Base-by-base conservation (phyloP, 805 yeast species). In the Kazachstania africana region DNA sequence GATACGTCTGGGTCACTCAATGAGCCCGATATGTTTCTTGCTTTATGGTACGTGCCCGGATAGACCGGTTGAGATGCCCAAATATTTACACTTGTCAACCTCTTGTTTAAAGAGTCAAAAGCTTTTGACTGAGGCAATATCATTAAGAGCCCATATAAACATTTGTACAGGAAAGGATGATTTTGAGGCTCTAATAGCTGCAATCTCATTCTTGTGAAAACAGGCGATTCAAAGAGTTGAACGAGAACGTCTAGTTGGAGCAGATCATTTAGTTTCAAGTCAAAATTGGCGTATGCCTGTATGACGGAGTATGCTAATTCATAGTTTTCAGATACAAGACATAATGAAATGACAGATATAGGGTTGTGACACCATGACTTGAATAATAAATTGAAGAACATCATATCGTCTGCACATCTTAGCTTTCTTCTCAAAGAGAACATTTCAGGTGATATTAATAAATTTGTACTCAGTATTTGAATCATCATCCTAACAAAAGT, bases 51-150 rank as follows among this genome's bases (percentile, higher is more conserved):
- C n/a, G n/a, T n/a, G n/a, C n/a, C n/a, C n/a, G n/a, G n/a, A 18
- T 36, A 36, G 26, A 34, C 23, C 6, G 34, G 12, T 30, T 44
- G 55, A 16, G 50, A 39, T 4, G 44, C 45, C 44, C 50, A 45
- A 24, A 46, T 44, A 24, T 44, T 61, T 16, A 60, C 60, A 40
- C 64, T 59, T 32, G 48, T 70, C 31, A 91, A 63, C 37, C 98
- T 65, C 45, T 78, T 81, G 41, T 78, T 78, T 40, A 91, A 63
- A 0, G 81, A 73, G n/a, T 70, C 74, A 51, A 83, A 91, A 0
- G 97, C 94, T 9, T 82, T 70, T 0, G 95, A 83, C 52, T 91
- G 98, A 0, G 98, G 98, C 30, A 91, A 57, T 4, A 91, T 66
- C 98, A 91, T 91, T 36, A 91, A 62, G 19, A 91, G 68, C 2